These are phyloP conservation scores for Aspergillus luchuensis DNA, from an alignment of 2,329 filamentous ascomycete genomes.

Conservation along the genomic window DNA sequence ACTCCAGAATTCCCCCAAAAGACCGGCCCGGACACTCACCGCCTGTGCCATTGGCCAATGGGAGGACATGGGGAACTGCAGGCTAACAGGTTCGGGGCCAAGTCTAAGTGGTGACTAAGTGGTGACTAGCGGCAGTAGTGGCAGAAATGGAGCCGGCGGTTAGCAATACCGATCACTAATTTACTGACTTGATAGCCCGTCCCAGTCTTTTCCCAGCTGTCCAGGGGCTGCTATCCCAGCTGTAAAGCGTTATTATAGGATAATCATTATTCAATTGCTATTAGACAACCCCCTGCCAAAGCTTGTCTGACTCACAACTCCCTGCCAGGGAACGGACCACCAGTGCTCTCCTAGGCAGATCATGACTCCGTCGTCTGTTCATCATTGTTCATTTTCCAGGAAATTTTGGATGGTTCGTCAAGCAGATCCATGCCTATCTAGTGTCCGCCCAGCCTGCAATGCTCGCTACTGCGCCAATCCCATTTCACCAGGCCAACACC, in stretches of 20 bases:
- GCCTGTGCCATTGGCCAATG: slow-evolving; percentile 4
- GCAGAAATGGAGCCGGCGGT: slow-evolving; percentile 5
- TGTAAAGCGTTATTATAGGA: neutral
- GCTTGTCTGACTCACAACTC: neutral
- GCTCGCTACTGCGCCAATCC: slow-evolving; percentile 15
- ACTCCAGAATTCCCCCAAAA: slow-evolving; percentile 1
- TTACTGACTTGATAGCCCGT: neutral
- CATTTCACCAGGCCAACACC: neutral
- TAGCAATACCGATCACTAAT: slow-evolving; percentile 14
- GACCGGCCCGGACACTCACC: slow-evolving; percentile 13
- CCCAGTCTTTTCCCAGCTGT: neutral
- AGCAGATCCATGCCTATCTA: slow-evolving; percentile 14
- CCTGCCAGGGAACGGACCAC: neutral
- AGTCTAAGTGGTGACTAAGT: slow-evolving; percentile 7
- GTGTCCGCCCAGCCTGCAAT: slow-evolving; percentile 7
- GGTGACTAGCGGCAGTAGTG: slow-evolving; percentile 2
- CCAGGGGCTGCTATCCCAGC: neutral
- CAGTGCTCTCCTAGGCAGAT: neutral
- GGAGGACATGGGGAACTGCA: neutral
- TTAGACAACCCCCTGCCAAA: neutral
- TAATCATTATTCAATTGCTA: slow-evolving; percentile 11
- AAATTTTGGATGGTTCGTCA: slow-evolving; percentile 9
- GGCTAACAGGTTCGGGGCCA: neutral
- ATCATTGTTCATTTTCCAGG: slow-evolving; percentile 3
- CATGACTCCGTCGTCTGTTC: neutral